Conservation (phyloP, 257 asterid species). For the Primulina huaijiensis region DNA sequence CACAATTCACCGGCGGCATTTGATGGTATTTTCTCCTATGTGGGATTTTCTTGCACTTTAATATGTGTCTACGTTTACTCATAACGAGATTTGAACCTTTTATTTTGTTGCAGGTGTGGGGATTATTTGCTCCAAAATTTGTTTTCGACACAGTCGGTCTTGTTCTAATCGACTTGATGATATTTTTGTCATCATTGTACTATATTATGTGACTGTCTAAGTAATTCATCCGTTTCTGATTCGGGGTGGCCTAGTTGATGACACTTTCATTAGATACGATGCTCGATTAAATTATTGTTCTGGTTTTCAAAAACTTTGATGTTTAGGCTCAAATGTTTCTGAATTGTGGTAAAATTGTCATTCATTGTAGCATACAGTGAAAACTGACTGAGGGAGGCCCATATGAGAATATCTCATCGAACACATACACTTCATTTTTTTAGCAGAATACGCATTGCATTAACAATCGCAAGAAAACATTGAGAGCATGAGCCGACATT, state of each 20-base stretch:
- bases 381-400: too few relatives aligned
- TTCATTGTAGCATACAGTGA: too few relatives aligned
- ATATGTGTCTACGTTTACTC: not conserved
- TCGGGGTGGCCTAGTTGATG: not conserved
- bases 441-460: too few relatives aligned
- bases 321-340: not conserved
- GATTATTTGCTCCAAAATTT: conserved; percentile 93
- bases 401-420: too few relatives aligned
- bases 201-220: conserved; percentile 34
- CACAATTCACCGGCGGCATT: conserved; percentile 82
- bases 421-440: too few relatives aligned
- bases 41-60: not conserved
- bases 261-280: not conserved
- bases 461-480: too few relatives aligned
- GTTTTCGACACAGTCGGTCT: conserved; percentile 90
- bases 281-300: not conserved
- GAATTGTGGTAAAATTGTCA: too few relatives aligned
- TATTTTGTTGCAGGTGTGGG: conserved; percentile 77
- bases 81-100: not conserved
- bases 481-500: too few relatives aligned
- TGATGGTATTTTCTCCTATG: conserved; percentile 59
- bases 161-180: conserved; percentile 56
- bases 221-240: not conserved
- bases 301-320: not conserved
- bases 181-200: conserved; percentile 71